Evolutionary conservation across 139 green algal species (phyloP).

Genomic region (Chlamydomonas sp.): DNA sequence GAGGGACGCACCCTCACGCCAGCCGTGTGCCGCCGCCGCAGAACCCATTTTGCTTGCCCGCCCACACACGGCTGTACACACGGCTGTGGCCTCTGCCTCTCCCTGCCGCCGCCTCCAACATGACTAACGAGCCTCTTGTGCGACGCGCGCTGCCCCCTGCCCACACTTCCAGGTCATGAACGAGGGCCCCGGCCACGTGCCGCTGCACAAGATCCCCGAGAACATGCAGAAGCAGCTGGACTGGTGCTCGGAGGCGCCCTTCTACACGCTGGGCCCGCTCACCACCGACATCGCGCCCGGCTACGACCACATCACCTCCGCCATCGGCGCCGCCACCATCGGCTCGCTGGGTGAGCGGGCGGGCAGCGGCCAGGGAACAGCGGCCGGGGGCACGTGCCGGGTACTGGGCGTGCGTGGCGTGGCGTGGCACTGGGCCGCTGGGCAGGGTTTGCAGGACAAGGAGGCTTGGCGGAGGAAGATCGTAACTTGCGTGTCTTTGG

Average conservation of each 20-base stretch:
- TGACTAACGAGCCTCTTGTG: too few relatives aligned
- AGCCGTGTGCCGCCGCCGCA: too few relatives aligned
- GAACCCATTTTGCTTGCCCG: too few relatives aligned
- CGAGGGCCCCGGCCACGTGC: conserved; percentile 95
- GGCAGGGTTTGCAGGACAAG: too few relatives aligned
- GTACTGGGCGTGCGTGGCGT: too few relatives aligned
- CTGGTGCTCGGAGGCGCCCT: conserved; percentile 94
- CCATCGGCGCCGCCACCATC: conserved; percentile 96
- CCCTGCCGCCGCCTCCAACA: neutral
- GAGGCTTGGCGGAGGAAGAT: neutral
- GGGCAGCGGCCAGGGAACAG: neutral
- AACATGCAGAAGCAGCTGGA: conserved; percentile 92
- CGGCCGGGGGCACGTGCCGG: too few relatives aligned
- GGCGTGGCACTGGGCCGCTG: too few relatives aligned
- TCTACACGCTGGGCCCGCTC: conserved; percentile 98
- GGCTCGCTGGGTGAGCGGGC: conserved; percentile 72
- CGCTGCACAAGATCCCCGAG: conserved; percentile 97
- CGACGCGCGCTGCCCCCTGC: neutral
- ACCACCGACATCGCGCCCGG: conserved; percentile 95
- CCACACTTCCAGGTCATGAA: conserved; percentile 90
- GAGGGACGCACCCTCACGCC: too few relatives aligned
- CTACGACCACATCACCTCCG: conserved; percentile 98
- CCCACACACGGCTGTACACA: too few relatives aligned
- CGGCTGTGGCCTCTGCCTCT: neutral
- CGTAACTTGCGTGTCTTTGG: neutral